Evolutionary conservation across 371 early-diverging fungal genomes (phyloP), one percentile per base, ranked within the genome.

Genomic region (Rhizomucor miehei): DNA sequence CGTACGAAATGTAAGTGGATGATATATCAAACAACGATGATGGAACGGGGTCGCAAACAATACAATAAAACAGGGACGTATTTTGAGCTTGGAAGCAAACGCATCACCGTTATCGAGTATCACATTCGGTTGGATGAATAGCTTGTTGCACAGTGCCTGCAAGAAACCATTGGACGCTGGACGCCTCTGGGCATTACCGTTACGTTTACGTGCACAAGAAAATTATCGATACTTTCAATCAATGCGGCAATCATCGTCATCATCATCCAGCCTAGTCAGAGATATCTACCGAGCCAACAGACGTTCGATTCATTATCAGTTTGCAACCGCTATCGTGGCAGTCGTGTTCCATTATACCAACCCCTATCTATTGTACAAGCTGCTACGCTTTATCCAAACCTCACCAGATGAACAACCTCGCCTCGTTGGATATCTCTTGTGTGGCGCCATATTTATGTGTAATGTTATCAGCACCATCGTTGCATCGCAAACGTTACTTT

Each of bases 91-190:
- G 12, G 89, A 88, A 55, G 69, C 72, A 23, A 79, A 69, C 20
- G 87, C 90, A 12, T 85, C 87, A 3, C 58, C 82, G 1, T 57
- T 85, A 14, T 84, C 88, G 16, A 69, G 76, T 5, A 57, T 87
- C 37, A 80, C 84, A n/a, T 90, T 90, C 57, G 74, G 77, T 5
- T 93, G 93, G 93, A 77, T 89, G 60, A 88, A 88, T 52, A 75
- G 86, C 0, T 66, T 94, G 52, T 73, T 92, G 40, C 59, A 66
- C 35, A 37, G 25, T 39, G 70, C 76, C 6, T 89, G 88, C 17
- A 81, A 78, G 61, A 73, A 60, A 44, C 71, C 79, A 1, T 67
- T 91, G 14, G 81, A 73, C 48, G 66, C 75, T 1, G 75, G 67
- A 3, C 85, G 90, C 40, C 56, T 94, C 14, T 92, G 90, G 86